Conservation (phyloP, 129 eudicot genomes). For the Scalesia atractyloides region DNA sequence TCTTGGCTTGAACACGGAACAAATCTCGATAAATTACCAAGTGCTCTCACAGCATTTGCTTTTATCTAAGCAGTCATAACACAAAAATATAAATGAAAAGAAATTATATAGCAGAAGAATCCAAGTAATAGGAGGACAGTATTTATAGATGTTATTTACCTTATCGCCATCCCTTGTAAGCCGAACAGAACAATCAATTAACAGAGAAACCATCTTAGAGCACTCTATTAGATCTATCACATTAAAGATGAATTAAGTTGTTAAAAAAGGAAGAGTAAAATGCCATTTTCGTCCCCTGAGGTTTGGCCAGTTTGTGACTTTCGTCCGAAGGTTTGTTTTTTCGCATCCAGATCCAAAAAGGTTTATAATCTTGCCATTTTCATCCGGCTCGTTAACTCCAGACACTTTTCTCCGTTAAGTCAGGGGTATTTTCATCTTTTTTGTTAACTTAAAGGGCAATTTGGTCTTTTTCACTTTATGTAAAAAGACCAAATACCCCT, state of each 20-base stretch:
- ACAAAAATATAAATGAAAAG: neutral
- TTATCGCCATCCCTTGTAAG: slow-evolving; percentile 88
- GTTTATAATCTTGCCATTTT: too few relatives aligned
- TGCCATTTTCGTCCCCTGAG: too few relatives aligned
- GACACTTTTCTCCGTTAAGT: too few relatives aligned
- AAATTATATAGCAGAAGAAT: neutral
- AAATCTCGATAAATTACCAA: slow-evolving; percentile 83
- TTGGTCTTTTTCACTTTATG: too few relatives aligned
- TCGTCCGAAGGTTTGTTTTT: too few relatives aligned
- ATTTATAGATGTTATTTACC: slow-evolving; percentile 42
- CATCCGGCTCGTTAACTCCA: too few relatives aligned
- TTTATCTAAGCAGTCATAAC: slow-evolving; percentile 52
- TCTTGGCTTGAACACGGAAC: slow-evolving; percentile 54
- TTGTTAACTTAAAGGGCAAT: too few relatives aligned
- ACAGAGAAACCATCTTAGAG: slow-evolving; percentile 42
- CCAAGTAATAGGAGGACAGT: neutral
- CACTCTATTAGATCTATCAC: slow-evolving; percentile 47
- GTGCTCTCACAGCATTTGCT: slow-evolving; percentile 97
- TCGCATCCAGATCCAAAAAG: too few relatives aligned
- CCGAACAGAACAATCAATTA: slow-evolving; percentile 67
- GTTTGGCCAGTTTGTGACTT: too few relatives aligned
- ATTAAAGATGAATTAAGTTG: slow-evolving; percentile 11
- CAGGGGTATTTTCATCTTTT: too few relatives aligned
- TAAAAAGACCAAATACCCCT: too few relatives aligned
- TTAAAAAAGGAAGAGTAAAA: neutral